Base-by-base conservation (phyloP, 306 rosid genomes). In the Myrica gale region DNA sequence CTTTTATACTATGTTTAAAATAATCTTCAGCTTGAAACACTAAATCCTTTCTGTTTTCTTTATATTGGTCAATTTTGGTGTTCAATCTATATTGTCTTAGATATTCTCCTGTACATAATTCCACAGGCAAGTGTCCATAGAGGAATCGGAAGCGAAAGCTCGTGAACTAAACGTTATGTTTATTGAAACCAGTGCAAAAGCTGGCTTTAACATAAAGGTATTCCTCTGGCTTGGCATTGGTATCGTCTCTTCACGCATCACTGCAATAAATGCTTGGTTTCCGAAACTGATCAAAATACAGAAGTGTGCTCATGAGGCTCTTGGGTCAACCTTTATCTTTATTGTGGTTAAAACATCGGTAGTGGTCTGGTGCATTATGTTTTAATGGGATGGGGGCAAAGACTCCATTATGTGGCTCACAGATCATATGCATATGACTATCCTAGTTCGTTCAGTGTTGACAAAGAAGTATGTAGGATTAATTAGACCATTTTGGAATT, bases 81-180 rank as follows among this genome's bases (percentile, higher is more conserved):
- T 67, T 50, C 70, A 65, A 65, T 17, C 21, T 65, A 68, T 42
- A 9, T 69, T 16, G 46, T 51, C 74, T 67, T 72, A 58, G 54
- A 32, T 65, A 42, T 41, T 46, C 21, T 61, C 71, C 23, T 74
- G 51, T 74, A 13, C 21, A 65, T 20, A 77, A 69, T 42, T 78
- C 50, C 73, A 9, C 79, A 84, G 88, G 81, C 85, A 81, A 81
- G 88, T 84, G 54, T 81, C 83, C 23, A 78, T 82, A 71, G 85
- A 84, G 81, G 88, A 84, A 84, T 85, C 81, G 63, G 85, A 84
- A 81, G 85, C 88, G 5, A 81, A 81, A 67, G 78, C 88, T 39
- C 88, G 78, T 39, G 87, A 84, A 52, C 70, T 81, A 13, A 84
- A 84, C 11, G 83, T 71, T 73, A 78, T 84, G 85, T 84, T 81